Conservation (phyloP, 2,329 filamentous ascomycete genomes). For the Cercospora canescens region DNA sequence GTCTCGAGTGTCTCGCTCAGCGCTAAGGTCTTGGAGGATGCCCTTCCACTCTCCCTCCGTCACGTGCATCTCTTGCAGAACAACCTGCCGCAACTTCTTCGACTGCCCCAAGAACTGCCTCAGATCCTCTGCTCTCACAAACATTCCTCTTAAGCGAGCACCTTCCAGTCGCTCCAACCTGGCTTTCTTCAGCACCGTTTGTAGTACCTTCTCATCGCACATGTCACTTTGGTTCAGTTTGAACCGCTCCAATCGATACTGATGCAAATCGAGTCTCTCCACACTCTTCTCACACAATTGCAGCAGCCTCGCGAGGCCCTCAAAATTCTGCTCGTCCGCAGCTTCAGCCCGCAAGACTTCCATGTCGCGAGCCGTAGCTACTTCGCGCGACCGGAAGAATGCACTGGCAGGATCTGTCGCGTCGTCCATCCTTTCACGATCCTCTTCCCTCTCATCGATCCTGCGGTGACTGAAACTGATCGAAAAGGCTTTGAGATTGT, state of each 20-base stretch:
- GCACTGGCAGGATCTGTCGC: neutral
- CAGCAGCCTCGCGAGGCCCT: slow-evolving; percentile 4
- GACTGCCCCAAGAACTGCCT: neutral
- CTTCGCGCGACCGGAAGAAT: neutral
- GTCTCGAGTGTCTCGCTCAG: neutral
- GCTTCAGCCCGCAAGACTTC: slow-evolving; percentile 9
- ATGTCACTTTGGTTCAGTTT: neutral
- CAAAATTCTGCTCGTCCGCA: slow-evolving; percentile 10
- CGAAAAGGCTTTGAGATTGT: slow-evolving; percentile 4
- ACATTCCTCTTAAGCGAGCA: slow-evolving; percentile 9
- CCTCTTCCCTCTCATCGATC: neutral
- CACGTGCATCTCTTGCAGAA: slow-evolving; percentile 4
- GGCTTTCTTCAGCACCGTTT: neutral
- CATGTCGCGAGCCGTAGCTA: neutral
- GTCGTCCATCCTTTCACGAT: neutral
- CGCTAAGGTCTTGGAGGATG: slow-evolving; percentile 6
- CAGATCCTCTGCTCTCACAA: neutral
- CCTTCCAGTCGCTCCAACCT: neutral
- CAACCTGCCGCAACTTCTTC: neutral
- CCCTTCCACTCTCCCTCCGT: slow-evolving; percentile 3
- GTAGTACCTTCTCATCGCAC: neutral
- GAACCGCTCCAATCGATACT: neutral
- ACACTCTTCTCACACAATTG: slow-evolving; percentile 7
- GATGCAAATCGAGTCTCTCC: slow-evolving; percentile 13
- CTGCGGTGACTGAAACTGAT: neutral